Evolutionary conservation across 2,329 filamentous ascomycete genomes (phyloP).

Genomic region (Aspergillus sp.): DNA sequence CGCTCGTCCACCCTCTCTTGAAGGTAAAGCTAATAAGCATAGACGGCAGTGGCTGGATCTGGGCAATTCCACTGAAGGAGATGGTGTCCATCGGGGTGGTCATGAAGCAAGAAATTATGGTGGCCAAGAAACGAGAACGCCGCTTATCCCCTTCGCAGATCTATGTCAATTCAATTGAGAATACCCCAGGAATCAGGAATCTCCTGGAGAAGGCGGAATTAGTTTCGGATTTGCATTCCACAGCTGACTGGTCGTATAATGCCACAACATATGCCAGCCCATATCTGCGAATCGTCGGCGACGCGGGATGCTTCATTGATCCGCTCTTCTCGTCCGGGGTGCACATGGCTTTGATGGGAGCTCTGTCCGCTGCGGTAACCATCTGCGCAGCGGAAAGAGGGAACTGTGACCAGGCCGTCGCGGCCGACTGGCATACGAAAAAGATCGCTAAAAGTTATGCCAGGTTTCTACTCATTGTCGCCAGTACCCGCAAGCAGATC

Average conservation of each 20-base stretch:
- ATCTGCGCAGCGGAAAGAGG: slow-evolving; percentile 25
- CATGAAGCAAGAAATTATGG: slow-evolving; percentile 6
- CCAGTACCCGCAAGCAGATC: slow-evolving; percentile 13
- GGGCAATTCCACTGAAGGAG: slow-evolving; percentile 52
- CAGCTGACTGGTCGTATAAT: slow-evolving; percentile 51
- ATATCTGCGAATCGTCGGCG: slow-evolving; percentile 44
- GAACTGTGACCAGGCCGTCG: slow-evolving; percentile 38
- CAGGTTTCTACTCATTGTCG: slow-evolving; percentile 47
- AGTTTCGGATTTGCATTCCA: slow-evolving; percentile 38
- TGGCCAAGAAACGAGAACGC: slow-evolving; percentile 8
- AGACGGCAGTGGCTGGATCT: slow-evolving; percentile 52
- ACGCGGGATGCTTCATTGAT: slow-evolving; percentile 52
- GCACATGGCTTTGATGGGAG: slow-evolving; percentile 46
- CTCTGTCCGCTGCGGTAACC: slow-evolving; percentile 47
- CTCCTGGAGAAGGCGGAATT: slow-evolving; percentile 37
- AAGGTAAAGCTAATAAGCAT: not conserved
- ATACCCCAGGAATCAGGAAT: slow-evolving; percentile 15
- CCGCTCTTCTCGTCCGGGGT: slow-evolving; percentile 51
- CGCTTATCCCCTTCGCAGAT: slow-evolving; percentile 7
- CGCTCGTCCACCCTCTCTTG: not conserved
- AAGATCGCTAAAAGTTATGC: slow-evolving; percentile 49
- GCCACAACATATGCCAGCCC: slow-evolving; percentile 44
- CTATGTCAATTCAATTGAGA: slow-evolving; percentile 12
- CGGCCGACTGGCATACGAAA: slow-evolving; percentile 43
- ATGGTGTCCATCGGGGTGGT: slow-evolving; percentile 20